phyloP scores from a whole-genome alignment of 345 rosid genomes.

The Anacardium occidentale region DNA sequence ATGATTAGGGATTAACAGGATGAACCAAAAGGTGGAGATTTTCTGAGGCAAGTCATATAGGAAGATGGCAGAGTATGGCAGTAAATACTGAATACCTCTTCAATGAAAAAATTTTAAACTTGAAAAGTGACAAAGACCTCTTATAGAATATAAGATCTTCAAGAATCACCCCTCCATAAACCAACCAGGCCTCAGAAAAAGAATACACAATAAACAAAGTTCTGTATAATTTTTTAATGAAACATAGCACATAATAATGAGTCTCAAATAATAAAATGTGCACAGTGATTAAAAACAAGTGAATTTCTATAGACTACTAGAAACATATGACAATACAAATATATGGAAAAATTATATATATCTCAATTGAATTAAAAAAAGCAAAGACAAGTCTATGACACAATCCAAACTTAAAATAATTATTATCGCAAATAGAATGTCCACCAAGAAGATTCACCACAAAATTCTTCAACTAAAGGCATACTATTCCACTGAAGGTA shows the following conservation, averaged over 20 bases:
- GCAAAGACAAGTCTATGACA: constrained; percentile 5
- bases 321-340: constrained; percentile 3
- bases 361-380: constrained; percentile 11
- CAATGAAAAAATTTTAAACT: background rate
- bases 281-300: background rate
- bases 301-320: background rate
- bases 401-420: constrained; percentile 18
- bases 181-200: background rate
- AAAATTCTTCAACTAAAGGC: constrained; percentile 26
- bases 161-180: background rate
- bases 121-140: background rate
- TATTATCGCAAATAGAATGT: constrained; percentile 14
- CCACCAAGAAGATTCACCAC: constrained; percentile 7
- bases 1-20: background rate
- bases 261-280: background rate
- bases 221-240: background rate
- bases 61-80: background rate
- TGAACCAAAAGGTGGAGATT: background rate
- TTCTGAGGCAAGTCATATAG: background rate
- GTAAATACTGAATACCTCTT: background rate
- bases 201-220: background rate
- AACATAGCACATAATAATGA: background rate
- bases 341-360: background rate
- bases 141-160: background rate
- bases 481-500: constrained; percentile 14